A percentile compares a stretch with the other conserved stretches of the same genome.
Conservation (phyloP, 345 rosid species). For the Populus simonii region DNA sequence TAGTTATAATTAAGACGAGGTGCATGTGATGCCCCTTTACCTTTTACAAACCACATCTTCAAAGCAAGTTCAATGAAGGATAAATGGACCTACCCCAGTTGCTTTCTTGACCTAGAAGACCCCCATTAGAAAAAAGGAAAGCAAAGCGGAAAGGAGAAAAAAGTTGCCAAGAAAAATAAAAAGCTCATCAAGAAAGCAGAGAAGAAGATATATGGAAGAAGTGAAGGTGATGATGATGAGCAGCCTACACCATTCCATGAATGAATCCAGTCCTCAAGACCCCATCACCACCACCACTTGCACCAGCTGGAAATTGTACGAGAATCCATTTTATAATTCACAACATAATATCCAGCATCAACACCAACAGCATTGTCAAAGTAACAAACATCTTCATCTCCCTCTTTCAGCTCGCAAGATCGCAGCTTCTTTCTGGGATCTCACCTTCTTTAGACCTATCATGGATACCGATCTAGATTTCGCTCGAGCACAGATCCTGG, state of each 20-base stretch:
- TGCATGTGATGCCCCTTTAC: constrained; percentile 45
- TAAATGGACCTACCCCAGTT: constrained; percentile 33
- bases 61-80: constrained; percentile 23
- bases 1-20: constrained; percentile 21
- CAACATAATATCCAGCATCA: constrained; percentile 12
- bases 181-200: constrained; percentile 20
- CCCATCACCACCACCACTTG: constrained; percentile 40
- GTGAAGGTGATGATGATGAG: constrained; percentile 49
- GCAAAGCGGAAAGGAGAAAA: constrained; percentile 13
- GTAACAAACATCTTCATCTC: constrained; percentile 28
- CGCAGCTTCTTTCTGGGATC: constrained; percentile 67
- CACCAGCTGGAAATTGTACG: constrained; percentile 73
- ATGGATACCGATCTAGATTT: constrained; percentile 53
- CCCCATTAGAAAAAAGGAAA: constrained; percentile 24
- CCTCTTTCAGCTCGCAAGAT: constrained; percentile 35
- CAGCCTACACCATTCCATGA: constrained; percentile 31
- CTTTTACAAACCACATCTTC: constrained; percentile 41
- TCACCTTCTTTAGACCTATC: constrained; percentile 46
- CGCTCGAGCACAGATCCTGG: constrained; percentile 51
- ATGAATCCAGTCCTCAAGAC: constrained; percentile 25
- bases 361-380: constrained; percentile 22
- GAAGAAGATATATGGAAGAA: constrained; percentile 38
- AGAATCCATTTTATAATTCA: constrained; percentile 58
- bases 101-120: constrained; percentile 38
- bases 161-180: not conserved